Conservation (phyloP, 2,329 filamentous ascomycete species). For the Westerdykella ornata region DNA sequence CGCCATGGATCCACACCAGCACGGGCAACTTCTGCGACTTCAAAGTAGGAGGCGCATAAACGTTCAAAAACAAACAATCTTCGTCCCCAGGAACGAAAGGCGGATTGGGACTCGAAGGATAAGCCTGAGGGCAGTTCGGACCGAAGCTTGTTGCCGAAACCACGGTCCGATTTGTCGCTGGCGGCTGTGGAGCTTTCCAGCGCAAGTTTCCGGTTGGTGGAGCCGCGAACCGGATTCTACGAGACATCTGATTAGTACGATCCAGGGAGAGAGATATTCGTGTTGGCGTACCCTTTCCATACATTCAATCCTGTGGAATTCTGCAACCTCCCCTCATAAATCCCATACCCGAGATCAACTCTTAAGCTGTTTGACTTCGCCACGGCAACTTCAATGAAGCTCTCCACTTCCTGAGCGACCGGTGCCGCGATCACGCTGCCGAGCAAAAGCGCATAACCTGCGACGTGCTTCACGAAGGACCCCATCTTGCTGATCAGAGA, state of each 20-base stretch:
- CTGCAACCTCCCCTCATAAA: constrained; percentile 16
- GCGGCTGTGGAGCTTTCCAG: constrained; percentile 16
- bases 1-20: constrained; percentile 27
- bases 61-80: constrained; percentile 37
- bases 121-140: constrained; percentile 13
- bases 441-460: too few relatives aligned
- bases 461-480: too few relatives aligned
- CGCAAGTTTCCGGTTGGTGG: constrained; percentile 12
- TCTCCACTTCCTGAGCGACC: too few relatives aligned
- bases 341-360: constrained; percentile 17
- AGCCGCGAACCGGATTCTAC: constrained; percentile 19
- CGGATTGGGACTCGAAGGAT: constrained; percentile 3
- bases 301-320: constrained; percentile 14
- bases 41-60: constrained; percentile 26
- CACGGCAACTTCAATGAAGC: too few relatives aligned
- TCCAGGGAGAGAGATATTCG: not conserved
- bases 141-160: constrained; percentile 10
- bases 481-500: too few relatives aligned
- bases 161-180: constrained; percentile 6
- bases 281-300: constrained; percentile 18
- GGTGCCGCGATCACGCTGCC: too few relatives aligned
- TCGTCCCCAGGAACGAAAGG: constrained; percentile 15
- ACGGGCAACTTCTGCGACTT: constrained; percentile 25
- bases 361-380: not conserved
- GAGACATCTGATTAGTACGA: not conserved